Base-by-base conservation (phyloP, 306 rosid genomes). In the Boehmeria nivea region DNA sequence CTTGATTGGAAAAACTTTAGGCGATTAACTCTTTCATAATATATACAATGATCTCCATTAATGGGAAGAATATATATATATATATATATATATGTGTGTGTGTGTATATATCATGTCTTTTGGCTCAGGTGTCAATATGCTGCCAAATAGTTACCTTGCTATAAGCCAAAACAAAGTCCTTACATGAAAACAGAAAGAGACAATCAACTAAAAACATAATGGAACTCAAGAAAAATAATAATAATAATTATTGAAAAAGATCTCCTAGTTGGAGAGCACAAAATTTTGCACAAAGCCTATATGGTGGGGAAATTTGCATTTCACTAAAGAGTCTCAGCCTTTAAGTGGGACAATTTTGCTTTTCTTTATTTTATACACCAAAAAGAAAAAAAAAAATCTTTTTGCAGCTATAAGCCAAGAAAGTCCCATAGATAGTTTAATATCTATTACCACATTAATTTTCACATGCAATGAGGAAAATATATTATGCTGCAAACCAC, bases 1-100 rank as follows among this genome's bases (percentile, higher is more conserved):
- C 74, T 65, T 60, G 46, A 72, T 66, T 72, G 43, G 56, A 43
- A 47, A 60, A 60, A 34, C 56, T 28, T 16, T 54, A 24, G 16
- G 10, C 27, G 43, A 51, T 54, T 23, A 42, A 56, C 49, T 62
- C 34, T 57, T 20, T 21, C 44, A 58, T 17, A 44, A 13, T 19
- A 8, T 58, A 61, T n/a, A n/a, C n/a, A n/a, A n/a, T n/a, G n/a
- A 38, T 12, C 60, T 61, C 47, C 27, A 59, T 43, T n/a, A n/a
- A n/a, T n/a, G n/a, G n/a, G n/a, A n/a, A n/a, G n/a, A n/a, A n/a
- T n/a, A n/a, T n/a, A n/a, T n/a, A n/a, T n/a, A n/a, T n/a, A n/a
- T n/a, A n/a, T n/a, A n/a, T n/a, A n/a, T n/a, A n/a, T n/a, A n/a
- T n/a, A n/a, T n/a, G n/a, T n/a, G n/a, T n/a, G n/a, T n/a, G n/a